Evolutionary conservation across 345 rosid species (phyloP), one percentile per base, ranked within the genome.

Genomic region (Clausena lansium): DNA sequence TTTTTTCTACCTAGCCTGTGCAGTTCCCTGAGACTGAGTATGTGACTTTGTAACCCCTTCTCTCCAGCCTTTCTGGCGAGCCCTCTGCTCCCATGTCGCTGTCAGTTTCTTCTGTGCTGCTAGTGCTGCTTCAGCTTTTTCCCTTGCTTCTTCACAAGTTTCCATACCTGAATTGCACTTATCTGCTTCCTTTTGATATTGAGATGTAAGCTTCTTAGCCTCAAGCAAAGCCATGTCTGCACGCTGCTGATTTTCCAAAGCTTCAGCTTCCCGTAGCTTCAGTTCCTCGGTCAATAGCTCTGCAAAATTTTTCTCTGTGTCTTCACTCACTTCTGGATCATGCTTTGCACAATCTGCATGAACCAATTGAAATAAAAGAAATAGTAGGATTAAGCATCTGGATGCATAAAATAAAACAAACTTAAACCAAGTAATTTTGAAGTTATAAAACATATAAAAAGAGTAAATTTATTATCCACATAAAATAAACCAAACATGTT

Each of bases 151-250:
- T 85, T 96, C 99, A 77, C 98, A 94, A 4, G 98, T 94, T 86
- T 92, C 99, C 98, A 96, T 94, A 59, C 98, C 99, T 0, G 98
- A 91, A 83, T 90, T 96, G 82, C 98, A 94, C 78, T 94, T 96
- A 86, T 96, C 99, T 24, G 98, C 99, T 84, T 96, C 99, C 81
- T 96, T 94, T 71, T 94, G 99, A 82, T 92, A 96, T 79, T 91
- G 95, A 2, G 99, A 96, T 20, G 95, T 80, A 75, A 91, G 63
- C 86, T 96, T 96, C 93, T 96, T 96, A 20, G 99, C 99, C 91
- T 96, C 99, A 0, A 96, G 90, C 71, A 96, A 79, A 74, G 91
- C 91, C 70, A 83, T 87, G 87, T 91, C 92, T 7, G 93, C 97
- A 17, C 85, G 91, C 77, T 71, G 88, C 75, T 94, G 98, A 81